phyloP scores from a whole-genome alignment of 305 asterid genomes.

The Nicotiana rustica region DNA sequence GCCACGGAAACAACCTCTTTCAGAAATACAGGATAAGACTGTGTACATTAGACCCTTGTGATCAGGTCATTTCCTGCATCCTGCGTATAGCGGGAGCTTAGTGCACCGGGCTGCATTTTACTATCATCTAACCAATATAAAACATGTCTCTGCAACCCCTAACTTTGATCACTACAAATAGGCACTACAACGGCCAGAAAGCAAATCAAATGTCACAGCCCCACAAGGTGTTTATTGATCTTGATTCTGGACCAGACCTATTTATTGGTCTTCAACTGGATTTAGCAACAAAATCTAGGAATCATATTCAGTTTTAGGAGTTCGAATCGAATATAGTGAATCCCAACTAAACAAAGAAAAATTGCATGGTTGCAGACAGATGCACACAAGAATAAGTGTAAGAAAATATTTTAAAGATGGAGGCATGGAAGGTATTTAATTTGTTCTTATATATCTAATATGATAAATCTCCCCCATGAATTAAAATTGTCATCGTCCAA shows the following conservation, averaged over 20 bases:
- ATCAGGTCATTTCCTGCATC: no score
- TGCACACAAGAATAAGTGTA: not conserved
- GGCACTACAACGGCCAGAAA: not conserved
- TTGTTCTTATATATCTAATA: not conserved
- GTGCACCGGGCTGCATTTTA: no score
- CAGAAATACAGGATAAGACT: no score
- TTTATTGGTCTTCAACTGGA: not conserved
- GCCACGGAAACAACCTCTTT: no score
- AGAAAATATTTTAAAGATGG: not conserved
- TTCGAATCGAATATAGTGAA: not conserved
- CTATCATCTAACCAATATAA: no score
- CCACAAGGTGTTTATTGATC: not conserved
- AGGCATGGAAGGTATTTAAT: not conserved
- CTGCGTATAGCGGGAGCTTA: no score
- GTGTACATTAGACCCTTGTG: no score
- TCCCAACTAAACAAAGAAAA: not conserved
- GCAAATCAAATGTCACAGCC: not conserved
- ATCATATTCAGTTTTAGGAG: not conserved
- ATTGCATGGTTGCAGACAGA: not conserved
- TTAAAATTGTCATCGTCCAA: not conserved
- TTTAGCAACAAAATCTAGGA: not conserved
- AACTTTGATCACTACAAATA: no score
- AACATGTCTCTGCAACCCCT: no score
- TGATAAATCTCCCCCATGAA: conserved; percentile 9
- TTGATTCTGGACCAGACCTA: not conserved